A percentile compares a stretch with the other conserved stretches of the same genome.
phyloP scores from a whole-genome alignment of 768 basidiomycete species.

The Boletus fagicola region DNA sequence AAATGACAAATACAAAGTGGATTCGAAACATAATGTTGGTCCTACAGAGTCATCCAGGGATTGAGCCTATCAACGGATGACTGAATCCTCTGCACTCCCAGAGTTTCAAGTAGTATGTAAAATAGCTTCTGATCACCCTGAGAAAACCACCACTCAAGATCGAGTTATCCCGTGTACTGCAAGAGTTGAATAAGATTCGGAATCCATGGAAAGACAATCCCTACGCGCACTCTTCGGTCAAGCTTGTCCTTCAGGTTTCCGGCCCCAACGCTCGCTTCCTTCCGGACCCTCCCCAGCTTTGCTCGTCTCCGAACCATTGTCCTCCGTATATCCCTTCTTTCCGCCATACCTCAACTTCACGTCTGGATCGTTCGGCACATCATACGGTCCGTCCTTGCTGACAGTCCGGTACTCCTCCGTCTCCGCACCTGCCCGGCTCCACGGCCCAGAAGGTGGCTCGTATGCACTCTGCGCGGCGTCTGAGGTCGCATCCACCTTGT shows the following conservation, averaged over 20 bases:
- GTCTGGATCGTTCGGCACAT: constrained; percentile 8
- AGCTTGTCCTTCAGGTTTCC: constrained; percentile 30
- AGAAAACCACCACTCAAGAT: not conserved
- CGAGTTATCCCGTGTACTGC: not conserved
- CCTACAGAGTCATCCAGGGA: too few relatives aligned
- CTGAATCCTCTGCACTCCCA: not conserved
- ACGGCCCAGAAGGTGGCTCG: constrained; percentile 47
- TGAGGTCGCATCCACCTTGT: constrained; percentile 46
- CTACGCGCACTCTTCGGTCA: constrained; percentile 4
- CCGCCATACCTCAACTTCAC: constrained; percentile 26
- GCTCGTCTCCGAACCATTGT: constrained; percentile 37
- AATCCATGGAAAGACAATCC: not conserved
- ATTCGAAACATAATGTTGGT: too few relatives aligned
- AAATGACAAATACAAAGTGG: too few relatives aligned
- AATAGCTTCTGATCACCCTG: not conserved
- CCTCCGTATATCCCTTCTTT: constrained; percentile 9
- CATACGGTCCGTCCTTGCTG: constrained; percentile 27
- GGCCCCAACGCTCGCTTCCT: constrained; percentile 37
- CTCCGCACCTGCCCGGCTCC: constrained; percentile 40
- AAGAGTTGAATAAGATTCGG: not conserved
- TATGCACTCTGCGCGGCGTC: constrained; percentile 47
- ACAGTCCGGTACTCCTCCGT: constrained; percentile 32
- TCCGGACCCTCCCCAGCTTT: constrained; percentile 37
- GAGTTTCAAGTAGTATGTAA: not conserved
- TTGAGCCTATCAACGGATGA: not conserved